Evolutionary conservation across 2,329 filamentous ascomycete species (phyloP).

Genomic region (Aschersonia sp.): DNA sequence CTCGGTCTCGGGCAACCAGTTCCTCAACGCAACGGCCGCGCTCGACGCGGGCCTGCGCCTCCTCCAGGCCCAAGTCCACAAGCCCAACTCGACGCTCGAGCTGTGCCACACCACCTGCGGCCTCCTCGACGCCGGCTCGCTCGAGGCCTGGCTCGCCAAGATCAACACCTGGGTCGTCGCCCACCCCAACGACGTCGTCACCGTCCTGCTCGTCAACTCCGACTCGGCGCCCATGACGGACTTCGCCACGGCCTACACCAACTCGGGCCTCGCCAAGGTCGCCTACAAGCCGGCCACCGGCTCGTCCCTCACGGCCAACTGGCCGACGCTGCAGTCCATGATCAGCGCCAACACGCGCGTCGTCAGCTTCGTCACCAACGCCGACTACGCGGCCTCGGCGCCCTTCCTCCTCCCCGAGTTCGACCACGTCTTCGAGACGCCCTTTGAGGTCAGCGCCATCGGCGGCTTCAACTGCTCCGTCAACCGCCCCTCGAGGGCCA

Average conservation of each 20-base stretch:
- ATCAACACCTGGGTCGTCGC: constrained; percentile 56
- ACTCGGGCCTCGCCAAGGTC: constrained; percentile 44
- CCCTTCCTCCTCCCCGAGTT: constrained; percentile 52
- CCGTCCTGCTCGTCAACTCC: constrained; percentile 58
- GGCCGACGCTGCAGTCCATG: constrained; percentile 60
- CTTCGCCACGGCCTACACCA: constrained; percentile 38
- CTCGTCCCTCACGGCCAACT: constrained; percentile 28
- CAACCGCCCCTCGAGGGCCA: constrained; percentile 44
- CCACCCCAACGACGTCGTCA: constrained; percentile 63
- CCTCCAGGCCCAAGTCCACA: constrained; percentile 59
- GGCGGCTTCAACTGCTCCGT: constrained; percentile 59
- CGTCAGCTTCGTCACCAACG: constrained; percentile 52
- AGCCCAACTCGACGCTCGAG: constrained; percentile 40
- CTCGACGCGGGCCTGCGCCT: constrained; percentile 58
- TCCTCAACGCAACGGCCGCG: constrained; percentile 55
- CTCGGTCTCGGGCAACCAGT: constrained; percentile 57
- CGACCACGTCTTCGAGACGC: constrained; percentile 57
- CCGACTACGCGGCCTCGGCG: constrained; percentile 23
- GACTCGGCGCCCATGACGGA: constrained; percentile 40
- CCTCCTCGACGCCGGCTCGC: constrained; percentile 52
- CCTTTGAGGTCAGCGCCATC: constrained; percentile 47
- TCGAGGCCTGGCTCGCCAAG: constrained; percentile 46
- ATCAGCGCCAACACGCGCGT: constrained; percentile 51
- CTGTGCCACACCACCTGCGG: constrained; percentile 58
- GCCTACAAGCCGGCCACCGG: constrained; percentile 40